Evolutionary conservation across 768 basidiomycete species (phyloP), one percentile per base, ranked within the genome.

Genomic region (Symmetrospora coprosmae): DNA sequence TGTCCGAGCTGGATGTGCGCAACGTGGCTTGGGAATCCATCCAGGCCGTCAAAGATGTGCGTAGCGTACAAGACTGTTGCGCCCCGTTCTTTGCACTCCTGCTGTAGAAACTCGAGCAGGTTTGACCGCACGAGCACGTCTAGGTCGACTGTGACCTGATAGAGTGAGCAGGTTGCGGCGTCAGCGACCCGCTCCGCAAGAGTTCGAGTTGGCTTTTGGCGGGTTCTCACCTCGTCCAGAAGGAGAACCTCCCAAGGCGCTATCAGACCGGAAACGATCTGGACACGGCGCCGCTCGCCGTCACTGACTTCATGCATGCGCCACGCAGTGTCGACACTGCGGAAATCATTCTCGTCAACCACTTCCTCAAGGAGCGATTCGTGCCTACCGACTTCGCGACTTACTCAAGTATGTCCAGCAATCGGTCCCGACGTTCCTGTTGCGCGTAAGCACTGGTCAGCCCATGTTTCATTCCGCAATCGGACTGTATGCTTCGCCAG

Each of bases 221-320:
- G 25, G 33, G n/a, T 6, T 58, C 68, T 38, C 62, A 91, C 91
- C 77, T 99, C 94, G 69, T 99, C 92, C 17, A 99, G 79, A 2
- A 99, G 76, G 1, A 99, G 75, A 28, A 97, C 80, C 66, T 96
- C 85, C 88, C 89, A 99, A 25, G 85, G 82, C 4, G 78, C 78
- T 92, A 99, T 97, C 31, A 99, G 78, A 2, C 94, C 92, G 76
- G 92, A 89, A 63, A 87, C 87, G 31, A 97, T 82, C 72, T 99
- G 94, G 4, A 97, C 88, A 1, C 84, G 74, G 1, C 94, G 80
- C 50, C 94, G 80, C 73, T 97, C 94, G 47, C 94, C 94, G 71
- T 99, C 94, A 2, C 89, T 92, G 61, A 99, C 91, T 61, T 82
- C 74, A 70, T 92, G 87, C 87, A 92, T 91, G 64, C 81, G 87